Conservation (phyloP, 495 filamentous ascomycete species). For the Neurospora hispaniola region DNA sequence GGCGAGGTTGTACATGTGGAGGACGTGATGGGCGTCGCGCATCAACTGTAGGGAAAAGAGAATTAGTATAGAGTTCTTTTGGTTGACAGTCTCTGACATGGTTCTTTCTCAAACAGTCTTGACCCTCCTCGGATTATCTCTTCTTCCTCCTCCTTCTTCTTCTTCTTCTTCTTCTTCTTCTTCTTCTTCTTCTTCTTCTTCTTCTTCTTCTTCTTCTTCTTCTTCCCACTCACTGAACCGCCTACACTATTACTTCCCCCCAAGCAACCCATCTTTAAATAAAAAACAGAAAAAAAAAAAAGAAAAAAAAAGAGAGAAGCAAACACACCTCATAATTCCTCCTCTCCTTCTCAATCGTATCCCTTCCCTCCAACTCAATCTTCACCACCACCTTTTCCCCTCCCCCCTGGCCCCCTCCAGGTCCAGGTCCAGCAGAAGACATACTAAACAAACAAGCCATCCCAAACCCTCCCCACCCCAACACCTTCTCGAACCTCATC, state of each 20-base stretch:
- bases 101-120: too few species aligned
- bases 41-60: background rate
- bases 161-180: too few species aligned
- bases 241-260: too few species aligned
- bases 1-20: background rate
- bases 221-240: background rate
- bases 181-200: background rate
- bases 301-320: too few species aligned
- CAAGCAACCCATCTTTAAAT: too few species aligned
- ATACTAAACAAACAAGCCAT: background rate
- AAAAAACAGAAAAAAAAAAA: background rate
- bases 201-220: background rate
- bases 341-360: background rate
- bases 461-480: background rate
- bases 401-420: background rate
- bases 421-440: background rate
- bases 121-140: too few species aligned
- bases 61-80: background rate
- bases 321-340: background rate
- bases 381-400: background rate
- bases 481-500: background rate
- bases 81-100: background rate
- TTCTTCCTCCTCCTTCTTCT: too few species aligned
- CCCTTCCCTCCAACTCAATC: background rate
- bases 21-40: background rate